Percentiles rank a stretch among this genome's conserved stretches.
These are phyloP conservation scores for Pseudopediastrum boryanum DNA, from an alignment of 139 green algal species.

Conservation along the genomic window DNA sequence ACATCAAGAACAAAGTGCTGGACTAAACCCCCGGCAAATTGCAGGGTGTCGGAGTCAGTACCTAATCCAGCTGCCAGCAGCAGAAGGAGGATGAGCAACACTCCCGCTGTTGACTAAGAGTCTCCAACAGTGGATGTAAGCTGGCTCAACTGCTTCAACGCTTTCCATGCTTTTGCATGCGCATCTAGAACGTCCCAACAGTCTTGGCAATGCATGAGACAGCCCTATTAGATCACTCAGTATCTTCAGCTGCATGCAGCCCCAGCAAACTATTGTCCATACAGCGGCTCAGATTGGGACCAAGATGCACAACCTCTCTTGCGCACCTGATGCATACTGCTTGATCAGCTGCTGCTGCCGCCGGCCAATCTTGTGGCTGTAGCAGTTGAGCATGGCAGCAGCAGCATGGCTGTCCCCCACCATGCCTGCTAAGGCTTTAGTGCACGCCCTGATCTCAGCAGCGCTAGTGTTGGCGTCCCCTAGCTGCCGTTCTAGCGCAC, in stretches of 20 bases:
- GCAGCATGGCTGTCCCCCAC: conserved; percentile 34
- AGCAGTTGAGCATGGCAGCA: conserved; percentile 45
- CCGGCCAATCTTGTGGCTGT: conserved; percentile 30
- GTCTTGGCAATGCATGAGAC: too few relatives aligned
- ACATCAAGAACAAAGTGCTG: conserved; percentile 46
- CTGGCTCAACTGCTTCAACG: too few relatives aligned
- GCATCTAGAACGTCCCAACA: too few relatives aligned
- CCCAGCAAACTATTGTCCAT: too few relatives aligned
- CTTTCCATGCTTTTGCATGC: too few relatives aligned
- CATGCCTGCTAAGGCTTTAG: conserved; percentile 32
- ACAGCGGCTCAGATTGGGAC: background rate
- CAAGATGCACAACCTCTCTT: background rate
- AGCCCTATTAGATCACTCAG: too few relatives aligned
- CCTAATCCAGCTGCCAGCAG: background rate
- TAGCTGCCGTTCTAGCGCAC: conserved; percentile 39
- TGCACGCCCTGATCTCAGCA: conserved; percentile 27
- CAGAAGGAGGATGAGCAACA: too few relatives aligned
- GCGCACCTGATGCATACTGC: conserved; percentile 39
- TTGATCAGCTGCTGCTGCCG: conserved; percentile 46
- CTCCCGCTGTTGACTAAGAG: too few relatives aligned
- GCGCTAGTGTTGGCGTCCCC: conserved; percentile 34
- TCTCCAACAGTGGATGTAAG: too few relatives aligned
- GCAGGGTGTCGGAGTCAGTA: conserved; percentile 43
- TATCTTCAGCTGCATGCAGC: too few relatives aligned
- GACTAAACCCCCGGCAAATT: conserved; percentile 46